phyloP scores from a whole-genome alignment of 1,284 basidiomycete species.

The Vanrija sp. region DNA sequence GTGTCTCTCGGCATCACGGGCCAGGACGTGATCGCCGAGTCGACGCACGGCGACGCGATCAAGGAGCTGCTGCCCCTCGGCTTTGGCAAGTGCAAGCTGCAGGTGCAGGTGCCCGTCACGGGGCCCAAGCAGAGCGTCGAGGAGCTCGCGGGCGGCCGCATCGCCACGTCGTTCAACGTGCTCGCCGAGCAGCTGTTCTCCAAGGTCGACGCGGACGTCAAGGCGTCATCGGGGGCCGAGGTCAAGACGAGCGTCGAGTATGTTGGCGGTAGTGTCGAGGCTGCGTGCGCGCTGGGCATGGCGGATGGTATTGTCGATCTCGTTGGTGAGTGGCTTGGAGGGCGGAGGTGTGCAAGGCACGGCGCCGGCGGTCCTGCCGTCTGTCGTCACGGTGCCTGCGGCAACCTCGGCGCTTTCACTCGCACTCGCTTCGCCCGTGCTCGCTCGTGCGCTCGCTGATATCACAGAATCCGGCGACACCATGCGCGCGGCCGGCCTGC shows the following conservation, averaged over 20 bases:
- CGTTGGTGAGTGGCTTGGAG: constrained; percentile 55
- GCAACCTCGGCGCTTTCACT: too few relatives aligned
- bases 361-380: too few relatives aligned
- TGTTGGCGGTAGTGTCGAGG: constrained; percentile 95
- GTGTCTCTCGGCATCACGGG: constrained; percentile 64
- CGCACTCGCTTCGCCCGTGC: background rate
- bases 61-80: constrained; percentile 78
- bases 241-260: constrained; percentile 79
- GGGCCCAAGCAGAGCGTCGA: constrained; percentile 68
- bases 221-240: constrained; percentile 52
- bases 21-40: constrained; percentile 94
- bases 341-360: constrained; percentile 7
- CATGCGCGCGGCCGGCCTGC: constrained; percentile 96
- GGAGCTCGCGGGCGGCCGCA: constrained; percentile 79
- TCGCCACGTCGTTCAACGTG: constrained; percentile 92
- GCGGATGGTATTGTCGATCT: constrained; percentile 76
- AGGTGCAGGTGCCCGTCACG: constrained; percentile 88
- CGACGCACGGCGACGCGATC: constrained; percentile 70
- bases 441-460: background rate
- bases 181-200: constrained; percentile 77
- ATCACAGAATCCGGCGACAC: constrained; percentile 92
- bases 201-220: constrained; percentile 62
- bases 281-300: constrained; percentile 91
- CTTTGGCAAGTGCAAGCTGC: constrained; percentile 91
- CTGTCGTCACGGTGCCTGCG: too few relatives aligned